These are phyloP conservation scores for Hydnum rufescens DNA, from an alignment of 768 basidiomycete genomes.

Conservation along the genomic window DNA sequence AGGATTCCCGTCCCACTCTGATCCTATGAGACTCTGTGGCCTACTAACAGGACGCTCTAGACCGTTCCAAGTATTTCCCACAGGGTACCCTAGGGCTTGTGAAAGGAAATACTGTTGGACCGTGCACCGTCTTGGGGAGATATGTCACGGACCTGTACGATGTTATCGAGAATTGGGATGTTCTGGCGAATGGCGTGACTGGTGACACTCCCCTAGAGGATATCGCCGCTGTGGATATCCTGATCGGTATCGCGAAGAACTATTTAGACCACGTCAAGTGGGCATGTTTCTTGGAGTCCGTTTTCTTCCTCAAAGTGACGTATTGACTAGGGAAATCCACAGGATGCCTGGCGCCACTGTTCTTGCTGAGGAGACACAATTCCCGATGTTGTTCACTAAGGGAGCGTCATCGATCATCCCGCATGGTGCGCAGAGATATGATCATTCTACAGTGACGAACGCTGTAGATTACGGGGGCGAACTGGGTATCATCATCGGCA, in stretches of 20 bases:
- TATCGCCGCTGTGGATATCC: slow-evolving; percentile 12
- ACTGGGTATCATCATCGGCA: slow-evolving; percentile 16
- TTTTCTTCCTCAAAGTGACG: too few relatives aligned
- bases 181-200: neutral
- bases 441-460: slow-evolving; percentile 13
- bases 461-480: slow-evolving; percentile 18
- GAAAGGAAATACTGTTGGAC: neutral
- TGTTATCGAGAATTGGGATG: neutral
- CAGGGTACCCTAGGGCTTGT: neutral
- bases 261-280: slow-evolving; percentile 13
- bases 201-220: slow-evolving; percentile 1
- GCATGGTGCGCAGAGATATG: slow-evolving; percentile 11
- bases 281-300: neutral
- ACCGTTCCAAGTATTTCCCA: neutral
- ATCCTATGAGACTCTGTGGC: too few relatives aligned
- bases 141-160: neutral
- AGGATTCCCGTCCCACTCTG: too few relatives aligned
- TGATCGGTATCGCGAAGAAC: slow-evolving; percentile 16
- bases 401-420: slow-evolving; percentile 16
- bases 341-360: too few relatives aligned
- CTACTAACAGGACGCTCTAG: too few relatives aligned
- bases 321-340: too few relatives aligned
- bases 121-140: neutral
- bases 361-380: slow-evolving; percentile 12
- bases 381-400: slow-evolving; percentile 17